Evolutionary conservation across 345 rosid genomes (phyloP), one percentile per base, ranked within the genome.

Genomic region (Durio zibethinus): DNA sequence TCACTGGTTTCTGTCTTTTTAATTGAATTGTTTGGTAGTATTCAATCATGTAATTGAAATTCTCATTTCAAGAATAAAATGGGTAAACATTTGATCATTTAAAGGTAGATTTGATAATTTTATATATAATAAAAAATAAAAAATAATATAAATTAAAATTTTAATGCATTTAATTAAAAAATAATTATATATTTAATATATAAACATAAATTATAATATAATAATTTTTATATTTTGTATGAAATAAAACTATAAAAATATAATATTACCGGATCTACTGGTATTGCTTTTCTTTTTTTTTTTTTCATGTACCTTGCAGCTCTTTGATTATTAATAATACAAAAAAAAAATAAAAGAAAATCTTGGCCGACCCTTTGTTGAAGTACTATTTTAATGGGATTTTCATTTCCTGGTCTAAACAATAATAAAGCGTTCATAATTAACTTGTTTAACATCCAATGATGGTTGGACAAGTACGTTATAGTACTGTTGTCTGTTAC

Each of bases 1-100:
- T 25, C n/a, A 56, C 29, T 25, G 10, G 4, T 27, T 45, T 52
- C 21, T 61, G 0, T 18, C 33, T 25, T 4, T 7, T 36, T n/a
- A 10, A 35, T 52, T 16, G 4, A 15, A 43, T n/a, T 21, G 16
- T 52, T 54, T 54, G 25, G 42, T 33, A 62, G 1, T 47, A 69
- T 16, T 61, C 76, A 48, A 61, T 60, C 62, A 35, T 33, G 75
- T 33, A 54, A 79, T 48, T 42, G 50, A 54, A 42, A 43, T 66
- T 74, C 59, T 74, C 67, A 73, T 38, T 61, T 20, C 25, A 38
- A 40, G 80, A 42, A 70, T 69, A 33, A 7, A 4, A 0, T 16
- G 6, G 10, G n/a, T 43, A n/a, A 27, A 56, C 27, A 2, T 42
- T 25, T 42, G 57, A 29, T 40, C 21, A 15, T 4, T 56, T 12